phyloP scores from a whole-genome alignment of 1,284 basidiomycete species.

The Peniophora sp. region DNA sequence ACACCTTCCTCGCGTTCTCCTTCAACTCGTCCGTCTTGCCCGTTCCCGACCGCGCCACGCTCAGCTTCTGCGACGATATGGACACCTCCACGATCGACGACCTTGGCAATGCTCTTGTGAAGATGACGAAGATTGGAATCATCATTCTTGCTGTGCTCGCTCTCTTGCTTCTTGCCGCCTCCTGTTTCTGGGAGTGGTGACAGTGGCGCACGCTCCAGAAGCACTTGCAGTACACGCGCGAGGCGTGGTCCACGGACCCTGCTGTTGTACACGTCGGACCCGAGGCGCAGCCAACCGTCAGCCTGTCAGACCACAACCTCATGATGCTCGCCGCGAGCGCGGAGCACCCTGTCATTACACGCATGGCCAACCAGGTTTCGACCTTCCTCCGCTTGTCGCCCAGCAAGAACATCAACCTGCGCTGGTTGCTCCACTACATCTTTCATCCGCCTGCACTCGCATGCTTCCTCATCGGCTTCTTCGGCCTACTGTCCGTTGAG shows the following conservation, averaged over 20 bases:
- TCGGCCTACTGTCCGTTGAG: slow-evolving; percentile 85
- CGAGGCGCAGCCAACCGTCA: slow-evolving; percentile 38
- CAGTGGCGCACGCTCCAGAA: slow-evolving; percentile 64
- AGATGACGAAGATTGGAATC: slow-evolving; percentile 70
- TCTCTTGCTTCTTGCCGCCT: slow-evolving; percentile 54
- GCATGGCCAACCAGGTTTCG: slow-evolving; percentile 49
- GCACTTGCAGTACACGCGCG: slow-evolving; percentile 61
- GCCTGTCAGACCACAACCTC: slow-evolving; percentile 67
- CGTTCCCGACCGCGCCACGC: slow-evolving; percentile 55
- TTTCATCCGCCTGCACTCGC: slow-evolving; percentile 86
- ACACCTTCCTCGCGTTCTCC: slow-evolving; percentile 63
- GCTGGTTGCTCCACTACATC: slow-evolving; percentile 84
- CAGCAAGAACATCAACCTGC: slow-evolving; percentile 55
- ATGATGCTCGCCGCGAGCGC: slow-evolving; percentile 62
- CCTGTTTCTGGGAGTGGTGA: slow-evolving; percentile 72
- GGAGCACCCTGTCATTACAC: slow-evolving; percentile 64
- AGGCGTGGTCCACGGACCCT: slow-evolving; percentile 69
- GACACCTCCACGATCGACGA: slow-evolving; percentile 83
- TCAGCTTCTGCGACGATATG: slow-evolving; percentile 68
- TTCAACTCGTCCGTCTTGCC: slow-evolving; percentile 70
- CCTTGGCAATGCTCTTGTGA: slow-evolving; percentile 67
- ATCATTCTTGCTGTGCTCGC: slow-evolving; percentile 60
- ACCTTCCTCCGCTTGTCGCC: slow-evolving; percentile 42
- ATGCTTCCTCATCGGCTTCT: slow-evolving; percentile 83
- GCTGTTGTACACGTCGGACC: slow-evolving; percentile 36